These are phyloP conservation scores for Stephania japonica DNA, from an alignment of 164 flowering plant species.

Conservation along the genomic window DNA sequence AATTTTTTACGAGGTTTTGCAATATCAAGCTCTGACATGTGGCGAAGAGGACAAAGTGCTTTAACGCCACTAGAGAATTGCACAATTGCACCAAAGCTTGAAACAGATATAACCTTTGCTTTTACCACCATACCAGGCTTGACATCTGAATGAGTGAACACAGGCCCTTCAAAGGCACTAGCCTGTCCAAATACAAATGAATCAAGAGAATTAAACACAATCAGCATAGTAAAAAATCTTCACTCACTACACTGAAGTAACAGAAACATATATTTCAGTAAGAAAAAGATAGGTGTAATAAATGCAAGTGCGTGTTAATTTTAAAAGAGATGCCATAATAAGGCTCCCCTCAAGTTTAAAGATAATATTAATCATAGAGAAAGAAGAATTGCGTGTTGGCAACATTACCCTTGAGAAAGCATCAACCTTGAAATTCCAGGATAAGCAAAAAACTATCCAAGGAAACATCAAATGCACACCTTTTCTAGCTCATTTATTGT, in stretches of 20 bases:
- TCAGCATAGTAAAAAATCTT: background rate
- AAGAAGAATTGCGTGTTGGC: background rate
- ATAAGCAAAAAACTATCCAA: background rate
- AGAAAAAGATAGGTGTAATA: too few relatives aligned
- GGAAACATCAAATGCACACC: background rate
- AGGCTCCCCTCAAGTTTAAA: background rate
- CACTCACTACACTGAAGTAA: background rate
- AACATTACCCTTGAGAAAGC: background rate
- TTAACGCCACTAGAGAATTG: constrained; percentile 84
- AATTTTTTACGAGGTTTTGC: constrained; percentile 80
- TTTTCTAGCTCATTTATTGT: background rate
- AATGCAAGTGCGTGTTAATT: too few relatives aligned
- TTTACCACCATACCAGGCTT: constrained; percentile 92
- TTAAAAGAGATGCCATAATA: too few relatives aligned
- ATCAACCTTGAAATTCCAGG: background rate
- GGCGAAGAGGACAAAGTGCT: constrained; percentile 93
- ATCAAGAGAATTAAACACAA: background rate
- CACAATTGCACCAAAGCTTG: constrained; percentile 76
- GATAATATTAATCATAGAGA: background rate
- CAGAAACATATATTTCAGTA: background rate
- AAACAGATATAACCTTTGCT: constrained; percentile 72
- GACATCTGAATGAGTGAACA: constrained; percentile 86
- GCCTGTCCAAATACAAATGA: constrained; percentile 34
- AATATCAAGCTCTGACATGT: constrained; percentile 93
- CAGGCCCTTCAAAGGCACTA: constrained; percentile 79